phyloP scores from a whole-genome alignment of 176 grass and related monocot species.

The Alloteropsis semialata region DNA sequence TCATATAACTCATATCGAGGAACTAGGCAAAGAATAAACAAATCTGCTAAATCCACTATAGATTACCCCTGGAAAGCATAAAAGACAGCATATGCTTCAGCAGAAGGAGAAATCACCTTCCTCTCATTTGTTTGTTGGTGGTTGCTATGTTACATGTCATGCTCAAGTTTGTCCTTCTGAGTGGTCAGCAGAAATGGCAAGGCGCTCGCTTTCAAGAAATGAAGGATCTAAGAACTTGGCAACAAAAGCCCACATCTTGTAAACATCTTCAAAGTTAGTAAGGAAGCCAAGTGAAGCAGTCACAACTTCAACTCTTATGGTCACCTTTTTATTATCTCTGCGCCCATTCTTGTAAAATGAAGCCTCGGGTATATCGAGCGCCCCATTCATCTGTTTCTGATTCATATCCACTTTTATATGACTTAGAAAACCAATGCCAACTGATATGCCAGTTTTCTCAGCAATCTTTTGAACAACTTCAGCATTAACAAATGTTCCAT shows the following conservation, averaged over 20 bases:
- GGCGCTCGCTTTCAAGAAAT: conserved; percentile 69
- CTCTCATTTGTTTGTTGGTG: conserved; percentile 11
- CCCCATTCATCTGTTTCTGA: conserved; percentile 60
- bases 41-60: conserved; percentile 61
- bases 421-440: conserved; percentile 91
- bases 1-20: conserved; percentile 36
- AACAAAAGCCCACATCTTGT: conserved; percentile 97
- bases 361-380: conserved; percentile 44
- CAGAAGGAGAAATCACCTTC: conserved; percentile 44
- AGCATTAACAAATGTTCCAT: conserved; percentile 62
- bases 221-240: conserved; percentile 87
- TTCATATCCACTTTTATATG: conserved; percentile 74
- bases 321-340: conserved; percentile 66
- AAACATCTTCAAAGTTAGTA: conserved; percentile 98
- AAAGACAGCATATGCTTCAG: conserved; percentile 25
- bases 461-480: conserved; percentile 97
- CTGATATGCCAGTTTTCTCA: conserved; percentile 83
- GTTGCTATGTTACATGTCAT: conserved; percentile 45
- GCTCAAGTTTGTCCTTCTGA: conserved; percentile 53
- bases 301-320: conserved; percentile 82
- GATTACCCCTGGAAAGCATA: conserved; percentile 34
- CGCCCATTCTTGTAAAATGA: conserved; percentile 55
- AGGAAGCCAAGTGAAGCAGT: conserved; percentile 96
- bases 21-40: conserved; percentile 77
- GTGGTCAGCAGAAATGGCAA: conserved; percentile 40